These are phyloP conservation scores for Skeletonema tropicum DNA, from an alignment of 108 stramenopile genomes.

Conservation along the genomic window DNA sequence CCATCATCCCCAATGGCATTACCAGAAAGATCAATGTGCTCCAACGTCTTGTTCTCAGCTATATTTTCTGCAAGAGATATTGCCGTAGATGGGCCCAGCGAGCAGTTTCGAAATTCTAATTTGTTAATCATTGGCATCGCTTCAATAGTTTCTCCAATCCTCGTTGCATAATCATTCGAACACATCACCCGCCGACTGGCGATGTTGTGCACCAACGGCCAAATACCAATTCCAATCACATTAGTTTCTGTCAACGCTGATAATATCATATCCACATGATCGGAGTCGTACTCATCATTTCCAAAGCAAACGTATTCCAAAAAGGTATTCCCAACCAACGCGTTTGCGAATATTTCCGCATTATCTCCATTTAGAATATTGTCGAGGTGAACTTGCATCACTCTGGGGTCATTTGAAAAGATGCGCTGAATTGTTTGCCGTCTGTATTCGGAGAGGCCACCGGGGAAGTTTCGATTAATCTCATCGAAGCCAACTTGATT, in stretches of 20 bases:
- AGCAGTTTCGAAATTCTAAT: neutral
- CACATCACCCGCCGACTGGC: neutral
- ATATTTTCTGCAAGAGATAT: constrained; percentile 1
- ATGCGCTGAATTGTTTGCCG: neutral
- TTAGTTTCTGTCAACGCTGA: neutral
- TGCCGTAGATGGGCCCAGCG: neutral
- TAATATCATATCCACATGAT: neutral
- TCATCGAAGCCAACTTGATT: neutral
- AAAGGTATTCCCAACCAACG: neutral
- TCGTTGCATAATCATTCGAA: neutral
- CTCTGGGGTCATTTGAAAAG: neutral
- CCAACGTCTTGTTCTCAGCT: neutral
- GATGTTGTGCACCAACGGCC: neutral
- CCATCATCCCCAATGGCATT: constrained; percentile 34
- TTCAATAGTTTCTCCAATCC: neutral
- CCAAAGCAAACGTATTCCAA: neutral
- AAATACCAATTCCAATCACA: neutral
- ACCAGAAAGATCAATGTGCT: neutral
- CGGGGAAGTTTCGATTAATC: neutral
- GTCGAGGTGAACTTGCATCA: neutral
- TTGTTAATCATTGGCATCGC: neutral
- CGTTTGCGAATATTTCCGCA: neutral
- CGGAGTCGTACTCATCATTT: neutral
- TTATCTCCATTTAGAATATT: neutral
- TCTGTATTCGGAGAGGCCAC: neutral